Evolutionary conservation across 83 land plant genomes (phyloP), one percentile per base, ranked within the genome.

Genomic region (Picea abies): DNA sequence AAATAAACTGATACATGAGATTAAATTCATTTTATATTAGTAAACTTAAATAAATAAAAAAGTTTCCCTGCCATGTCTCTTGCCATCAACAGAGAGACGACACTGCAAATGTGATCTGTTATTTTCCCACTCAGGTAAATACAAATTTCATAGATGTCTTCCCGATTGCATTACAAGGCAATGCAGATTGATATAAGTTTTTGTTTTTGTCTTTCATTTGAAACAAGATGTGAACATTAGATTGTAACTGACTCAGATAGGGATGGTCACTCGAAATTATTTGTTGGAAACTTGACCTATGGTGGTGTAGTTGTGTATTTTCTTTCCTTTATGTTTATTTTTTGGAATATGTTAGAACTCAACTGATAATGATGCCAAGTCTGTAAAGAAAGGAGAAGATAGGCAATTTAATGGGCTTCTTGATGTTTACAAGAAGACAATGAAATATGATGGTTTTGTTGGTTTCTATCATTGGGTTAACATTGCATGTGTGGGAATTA

Each of bases 51-150:
- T 37, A 37, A 37, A 37, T 37, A 37, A 37, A 37, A 37, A 37
- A 37, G 0, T 37, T 32, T 37, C 39, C 39, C 39, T 37, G 39
- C 39, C 35, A 32, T 32, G 35, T 32, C 35, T 32, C 35, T 37
- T 37, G 39, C 39, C 39, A 37, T 37, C 39, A 37, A 37, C 0
- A 3, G 92, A 90, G 92, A 83, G 92, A 89, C 29, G 88, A 90
- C 84, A 86, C 87, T 60, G 87, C 92, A 20, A 90, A 90, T 81
- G 92, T 90, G 63, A 88, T 91, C 76, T 87, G 91, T 76, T 91
- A 88, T 80, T 88, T 88, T 76, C 89, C 90, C n/a, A 91, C 93
- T 67, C 93, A 88, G 60, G 60, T 56, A 56, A 56, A 56, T 56
- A 56, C 60, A 56, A 56, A 15, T 14, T 14, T 56, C 15, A 14